Percentiles rank a stretch among this genome's conserved stretches.
Conservation (phyloP, 2,329 filamentous ascomycete species). For the Colletotrichum falcatum region DNA sequence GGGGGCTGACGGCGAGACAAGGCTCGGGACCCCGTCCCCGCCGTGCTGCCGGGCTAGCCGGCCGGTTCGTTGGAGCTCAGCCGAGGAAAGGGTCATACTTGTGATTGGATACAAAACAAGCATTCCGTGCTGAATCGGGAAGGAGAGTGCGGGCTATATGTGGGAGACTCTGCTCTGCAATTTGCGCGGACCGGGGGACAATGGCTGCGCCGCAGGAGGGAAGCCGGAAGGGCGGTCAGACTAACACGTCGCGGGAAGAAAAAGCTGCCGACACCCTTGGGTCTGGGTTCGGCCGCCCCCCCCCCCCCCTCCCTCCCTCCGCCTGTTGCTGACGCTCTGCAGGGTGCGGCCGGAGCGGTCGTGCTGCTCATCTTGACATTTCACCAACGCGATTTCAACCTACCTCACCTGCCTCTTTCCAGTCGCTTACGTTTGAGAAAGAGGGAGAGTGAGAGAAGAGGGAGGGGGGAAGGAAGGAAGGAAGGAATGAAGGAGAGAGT, state of each 20-base stretch:
- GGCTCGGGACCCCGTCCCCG: neutral
- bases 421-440: neutral
- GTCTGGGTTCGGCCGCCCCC: too few species aligned
- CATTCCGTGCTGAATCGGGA: constrained; percentile 11
- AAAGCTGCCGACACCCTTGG: neutral
- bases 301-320: too few species aligned
- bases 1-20: neutral
- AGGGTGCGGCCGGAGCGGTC: neutral
- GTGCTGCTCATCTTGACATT: neutral
- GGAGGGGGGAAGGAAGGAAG: neutral
- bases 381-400: neutral
- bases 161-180: constrained; percentile 14
- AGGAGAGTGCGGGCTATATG: constrained; percentile 10
- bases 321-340: constrained; percentile 11
- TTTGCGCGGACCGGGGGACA: constrained; percentile 8
- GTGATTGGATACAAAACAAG: too few species aligned
- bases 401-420: neutral
- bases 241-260: constrained; percentile 27
- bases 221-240: constrained; percentile 35
- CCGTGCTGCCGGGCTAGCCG: neutral
- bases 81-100: constrained; percentile 1
- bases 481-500: neutral
- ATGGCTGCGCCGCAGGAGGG: constrained; percentile 5
- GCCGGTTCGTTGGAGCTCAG: neutral
- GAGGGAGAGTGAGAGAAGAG: neutral